phyloP scores from a whole-genome alignment of 768 basidiomycete genomes.

The Termitomyces sp. region DNA sequence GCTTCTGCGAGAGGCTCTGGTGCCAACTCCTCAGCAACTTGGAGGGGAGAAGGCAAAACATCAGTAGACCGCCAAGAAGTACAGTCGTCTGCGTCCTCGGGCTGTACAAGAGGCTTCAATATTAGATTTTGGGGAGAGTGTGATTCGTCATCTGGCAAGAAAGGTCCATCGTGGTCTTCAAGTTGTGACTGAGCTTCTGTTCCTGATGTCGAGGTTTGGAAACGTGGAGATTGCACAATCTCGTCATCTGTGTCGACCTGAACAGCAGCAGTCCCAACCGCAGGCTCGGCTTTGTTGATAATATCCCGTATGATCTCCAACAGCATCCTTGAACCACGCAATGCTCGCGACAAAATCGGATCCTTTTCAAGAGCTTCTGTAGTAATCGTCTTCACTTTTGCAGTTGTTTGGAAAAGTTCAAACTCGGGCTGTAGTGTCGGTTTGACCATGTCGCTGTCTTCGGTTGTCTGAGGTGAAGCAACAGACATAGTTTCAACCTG shows the following conservation, averaged over 20 bases:
- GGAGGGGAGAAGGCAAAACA: background rate
- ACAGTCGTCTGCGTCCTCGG: background rate
- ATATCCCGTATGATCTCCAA: background rate
- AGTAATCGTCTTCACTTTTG: background rate
- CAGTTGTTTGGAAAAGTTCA: background rate
- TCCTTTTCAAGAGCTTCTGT: constrained; percentile 3
- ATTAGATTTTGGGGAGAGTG: background rate
- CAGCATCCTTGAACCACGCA: constrained; percentile 2
- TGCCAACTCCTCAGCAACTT: background rate
- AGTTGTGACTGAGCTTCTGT: background rate
- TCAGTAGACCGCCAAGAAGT: background rate
- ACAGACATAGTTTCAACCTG: background rate
- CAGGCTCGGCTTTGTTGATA: background rate
- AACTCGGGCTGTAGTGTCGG: background rate
- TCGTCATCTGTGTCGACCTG: background rate
- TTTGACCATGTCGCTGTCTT: background rate
- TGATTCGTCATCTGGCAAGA: background rate
- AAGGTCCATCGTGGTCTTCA: background rate
- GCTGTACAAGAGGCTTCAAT: background rate
- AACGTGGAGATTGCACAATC: background rate
- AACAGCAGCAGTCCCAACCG: background rate
- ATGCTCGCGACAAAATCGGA: background rate
- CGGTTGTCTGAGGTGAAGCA: background rate
- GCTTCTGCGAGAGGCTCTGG: background rate
- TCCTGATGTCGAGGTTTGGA: background rate